Conservation (phyloP, 805 yeast genomes). For the Kregervanrija pseudodelftensis region DNA sequence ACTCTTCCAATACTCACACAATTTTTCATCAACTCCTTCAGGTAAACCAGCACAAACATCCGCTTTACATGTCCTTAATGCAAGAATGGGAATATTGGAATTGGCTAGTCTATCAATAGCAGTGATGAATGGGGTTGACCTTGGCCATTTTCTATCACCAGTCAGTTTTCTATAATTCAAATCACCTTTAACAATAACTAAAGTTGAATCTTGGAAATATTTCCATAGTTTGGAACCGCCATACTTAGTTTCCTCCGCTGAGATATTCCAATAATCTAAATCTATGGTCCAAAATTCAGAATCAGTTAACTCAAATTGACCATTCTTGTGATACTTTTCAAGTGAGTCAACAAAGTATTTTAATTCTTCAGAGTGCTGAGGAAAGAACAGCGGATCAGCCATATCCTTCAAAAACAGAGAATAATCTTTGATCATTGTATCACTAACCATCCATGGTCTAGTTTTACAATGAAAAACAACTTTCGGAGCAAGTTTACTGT, state of each 20-base stretch:
- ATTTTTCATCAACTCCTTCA: constrained; percentile 63
- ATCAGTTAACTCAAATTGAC: constrained; percentile 44
- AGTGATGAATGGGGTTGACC: constrained; percentile 61
- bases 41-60: constrained; percentile 87
- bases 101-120: constrained; percentile 67
- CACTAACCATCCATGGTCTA: constrained; percentile 97
- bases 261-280: constrained; percentile 66
- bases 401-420: constrained; percentile 50
- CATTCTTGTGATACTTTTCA: constrained; percentile 35
- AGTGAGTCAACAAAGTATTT: constrained; percentile 42
- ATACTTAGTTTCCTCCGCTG: constrained; percentile 40
- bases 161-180: constrained; percentile 91
- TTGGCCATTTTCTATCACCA: constrained; percentile 85
- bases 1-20: constrained; percentile 48
- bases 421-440: constrained; percentile 82
- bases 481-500: constrained; percentile 53
- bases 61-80: constrained; percentile 92
- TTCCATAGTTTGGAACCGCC: constrained; percentile 58
- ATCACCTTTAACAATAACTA: constrained; percentile 90
- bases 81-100: constrained; percentile 56
- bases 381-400: constrained; percentile 43
- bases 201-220: constrained; percentile 54
- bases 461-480: constrained; percentile 82
- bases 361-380: constrained; percentile 39
- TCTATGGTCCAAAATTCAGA: constrained; percentile 85